Evolutionary conservation across 78 protist species (phyloP).

Genomic region (Anaeramoeba flamelloides): DNA sequence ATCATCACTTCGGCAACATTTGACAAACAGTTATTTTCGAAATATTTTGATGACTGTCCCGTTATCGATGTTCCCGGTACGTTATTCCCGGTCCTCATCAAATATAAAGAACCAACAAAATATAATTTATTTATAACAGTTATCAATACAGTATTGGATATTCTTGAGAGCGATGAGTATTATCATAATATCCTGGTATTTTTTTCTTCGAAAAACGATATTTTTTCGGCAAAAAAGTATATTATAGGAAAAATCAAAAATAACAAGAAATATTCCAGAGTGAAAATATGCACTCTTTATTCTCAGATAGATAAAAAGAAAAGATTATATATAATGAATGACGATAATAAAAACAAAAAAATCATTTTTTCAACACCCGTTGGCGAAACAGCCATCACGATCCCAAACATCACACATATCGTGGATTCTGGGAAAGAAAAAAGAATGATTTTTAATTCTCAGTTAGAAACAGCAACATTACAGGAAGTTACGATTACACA

Average conservation of each 20-base stretch:
- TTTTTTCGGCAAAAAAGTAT: no score
- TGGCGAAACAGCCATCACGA: not conserved
- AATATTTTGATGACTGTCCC: constrained; percentile 55
- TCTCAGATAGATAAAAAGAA: no score
- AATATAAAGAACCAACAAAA: constrained; percentile 77
- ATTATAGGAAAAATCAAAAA: no score
- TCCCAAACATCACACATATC: no score
- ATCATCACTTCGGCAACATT: constrained; percentile 79
- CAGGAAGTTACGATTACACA: no score
- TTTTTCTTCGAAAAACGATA: no score
- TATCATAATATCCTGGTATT: no score
- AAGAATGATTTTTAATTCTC: constrained; percentile 65
- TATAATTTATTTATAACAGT: constrained; percentile 86
- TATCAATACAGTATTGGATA: constrained; percentile 64
- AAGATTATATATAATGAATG: not conserved
- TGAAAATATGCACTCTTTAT: no score
- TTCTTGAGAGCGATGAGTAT: no score
- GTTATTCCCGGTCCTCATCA: constrained; percentile 76
- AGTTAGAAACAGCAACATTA: no score
- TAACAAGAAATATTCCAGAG: no score
- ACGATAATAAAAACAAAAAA: not conserved
- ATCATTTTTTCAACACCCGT: not conserved
- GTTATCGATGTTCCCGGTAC: constrained; percentile 63
- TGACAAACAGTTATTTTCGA: constrained; percentile 40
- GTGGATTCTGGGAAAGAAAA: no score